phyloP scores from a whole-genome alignment of 2,329 filamentous ascomycete genomes.

The Biscogniauxia marginata region DNA sequence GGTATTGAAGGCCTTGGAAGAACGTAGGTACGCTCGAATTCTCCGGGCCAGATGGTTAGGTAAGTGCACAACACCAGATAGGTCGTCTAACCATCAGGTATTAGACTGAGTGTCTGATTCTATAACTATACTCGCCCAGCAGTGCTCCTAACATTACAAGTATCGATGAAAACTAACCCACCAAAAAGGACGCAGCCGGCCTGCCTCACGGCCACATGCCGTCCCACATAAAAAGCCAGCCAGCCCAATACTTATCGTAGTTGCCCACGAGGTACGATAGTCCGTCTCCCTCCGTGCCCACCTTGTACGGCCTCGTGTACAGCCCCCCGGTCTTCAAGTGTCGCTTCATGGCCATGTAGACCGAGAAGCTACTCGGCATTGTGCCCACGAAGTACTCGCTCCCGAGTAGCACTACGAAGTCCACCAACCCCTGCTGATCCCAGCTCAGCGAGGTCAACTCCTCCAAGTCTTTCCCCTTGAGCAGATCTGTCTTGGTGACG shows the following conservation, averaged over 20 bases:
- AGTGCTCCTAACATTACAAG: neutral
- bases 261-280: conserved; percentile 43
- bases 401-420: conserved; percentile 40
- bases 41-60: too few relatives aligned
- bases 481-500: conserved; percentile 38
- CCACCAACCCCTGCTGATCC: conserved; percentile 45
- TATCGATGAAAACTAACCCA: neutral
- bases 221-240: conserved; percentile 50
- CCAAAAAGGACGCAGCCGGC: neutral
- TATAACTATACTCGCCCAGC: neutral
- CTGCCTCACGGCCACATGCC: conserved; percentile 41
- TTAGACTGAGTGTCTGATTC: too few relatives aligned
- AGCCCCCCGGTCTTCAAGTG: conserved; percentile 41
- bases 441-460: conserved; percentile 39
- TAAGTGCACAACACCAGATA: too few relatives aligned
- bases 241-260: conserved; percentile 45
- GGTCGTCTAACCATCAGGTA: too few relatives aligned
- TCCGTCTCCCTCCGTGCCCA: conserved; percentile 42
- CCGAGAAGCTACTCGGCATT: conserved; percentile 48
- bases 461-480: conserved; percentile 32
- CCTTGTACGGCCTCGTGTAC: conserved; percentile 43
- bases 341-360: conserved; percentile 46
- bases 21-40: too few relatives aligned
- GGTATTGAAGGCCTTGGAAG: too few relatives aligned
- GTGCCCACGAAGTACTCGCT: conserved; percentile 43